These are phyloP conservation scores for Alternaria ethzedia DNA, from an alignment of 2,329 filamentous ascomycete genomes.

Conservation along the genomic window DNA sequence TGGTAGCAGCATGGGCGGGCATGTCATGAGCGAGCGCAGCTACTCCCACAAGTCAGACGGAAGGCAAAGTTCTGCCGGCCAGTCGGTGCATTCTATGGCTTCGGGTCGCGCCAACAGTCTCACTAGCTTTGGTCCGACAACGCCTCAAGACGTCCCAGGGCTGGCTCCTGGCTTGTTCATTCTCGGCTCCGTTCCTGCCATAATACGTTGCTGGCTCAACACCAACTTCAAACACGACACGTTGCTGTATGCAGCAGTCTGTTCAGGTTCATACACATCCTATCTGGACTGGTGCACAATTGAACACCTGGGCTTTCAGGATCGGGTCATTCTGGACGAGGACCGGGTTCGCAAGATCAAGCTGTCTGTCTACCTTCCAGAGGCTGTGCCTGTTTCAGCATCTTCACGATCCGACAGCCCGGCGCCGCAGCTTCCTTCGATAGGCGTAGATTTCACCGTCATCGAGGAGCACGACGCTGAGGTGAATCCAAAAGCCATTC, in stretches of 20 bases:
- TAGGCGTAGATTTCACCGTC: slow-evolving; percentile 81
- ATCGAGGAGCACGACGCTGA: slow-evolving; percentile 61
- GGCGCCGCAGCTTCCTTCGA: slow-evolving; percentile 78
- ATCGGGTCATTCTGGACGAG: slow-evolving; percentile 69
- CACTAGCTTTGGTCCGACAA: slow-evolving; percentile 69
- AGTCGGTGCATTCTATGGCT: slow-evolving; percentile 77
- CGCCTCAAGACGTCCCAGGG: slow-evolving; percentile 73
- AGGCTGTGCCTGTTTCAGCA: slow-evolving; percentile 81
- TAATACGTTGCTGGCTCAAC: slow-evolving; percentile 94
- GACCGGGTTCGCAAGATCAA: slow-evolving; percentile 73
- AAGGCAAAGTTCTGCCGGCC: slow-evolving; percentile 89
- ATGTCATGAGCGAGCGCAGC: slow-evolving; percentile 86
- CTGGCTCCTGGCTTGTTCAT: slow-evolving; percentile 86
- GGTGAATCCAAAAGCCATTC: slow-evolving; percentile 67
- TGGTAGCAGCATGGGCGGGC: slow-evolving; percentile 77
- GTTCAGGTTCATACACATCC: slow-evolving; percentile 88
- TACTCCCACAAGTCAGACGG: slow-evolving; percentile 96
- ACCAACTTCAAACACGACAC: slow-evolving; percentile 88
- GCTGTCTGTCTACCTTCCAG: slow-evolving; percentile 85
- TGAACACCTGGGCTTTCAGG: slow-evolving; percentile 72
- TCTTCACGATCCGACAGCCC: slow-evolving; percentile 77
- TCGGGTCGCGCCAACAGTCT: slow-evolving; percentile 87
- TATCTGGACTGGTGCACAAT: slow-evolving; percentile 78
- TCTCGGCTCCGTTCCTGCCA: slow-evolving; percentile 86
- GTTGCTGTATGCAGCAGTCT: slow-evolving; percentile 88